Evolutionary conservation across 768 basidiomycete genomes (phyloP), one percentile per base, ranked within the genome.

Genomic region (Suillus plorans): DNA sequence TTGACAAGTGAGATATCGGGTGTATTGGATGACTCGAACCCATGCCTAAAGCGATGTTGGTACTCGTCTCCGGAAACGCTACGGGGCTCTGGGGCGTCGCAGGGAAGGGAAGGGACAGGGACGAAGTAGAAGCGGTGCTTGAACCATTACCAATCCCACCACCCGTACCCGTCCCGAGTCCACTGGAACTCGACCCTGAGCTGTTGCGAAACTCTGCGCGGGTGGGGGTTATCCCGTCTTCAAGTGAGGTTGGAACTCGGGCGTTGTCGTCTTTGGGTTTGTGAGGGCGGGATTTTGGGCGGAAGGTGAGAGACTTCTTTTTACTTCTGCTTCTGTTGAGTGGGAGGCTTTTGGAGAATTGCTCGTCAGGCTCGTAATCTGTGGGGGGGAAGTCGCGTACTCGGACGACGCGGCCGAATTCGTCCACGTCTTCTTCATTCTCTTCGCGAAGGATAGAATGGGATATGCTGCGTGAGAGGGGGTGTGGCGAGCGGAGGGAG

Each of bases 391-490:
- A 53, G 28, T 31, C 9, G 53, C 9, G 18, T 20, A 12, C 12
- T 6, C 53, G 53, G 12, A 20, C 16, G 36, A 34, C n/a, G 16
- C 25, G 36, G 3, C 75, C 76, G 36, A 77, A 73, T 6, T 78
- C 77, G 47, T 73, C 70, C 8, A 52, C 31, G 1, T 41, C 63
- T 16, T 22, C 10, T 10, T 68, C 69, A 25, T 28, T 31, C 60
- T 76, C 76, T 41, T 77, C 72, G 55, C 74, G 75, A 25, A 78
- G 75, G 64, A 76, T 55, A 53, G 18, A 68, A 52, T 76, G 74
- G 0, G 76, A 76, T 22, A 73, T 68, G 39, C 74, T 77, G 4
- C 72, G 65, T 9, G 73, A 61, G 36, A 76, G 62, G 5, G 75
- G 70, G 6, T 68, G 65, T 16, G 69, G 12, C 3, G 61, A 62